Base-by-base conservation (phyloP, 1,284 basidiomycete genomes). In the Puccinia novopanici region DNA sequence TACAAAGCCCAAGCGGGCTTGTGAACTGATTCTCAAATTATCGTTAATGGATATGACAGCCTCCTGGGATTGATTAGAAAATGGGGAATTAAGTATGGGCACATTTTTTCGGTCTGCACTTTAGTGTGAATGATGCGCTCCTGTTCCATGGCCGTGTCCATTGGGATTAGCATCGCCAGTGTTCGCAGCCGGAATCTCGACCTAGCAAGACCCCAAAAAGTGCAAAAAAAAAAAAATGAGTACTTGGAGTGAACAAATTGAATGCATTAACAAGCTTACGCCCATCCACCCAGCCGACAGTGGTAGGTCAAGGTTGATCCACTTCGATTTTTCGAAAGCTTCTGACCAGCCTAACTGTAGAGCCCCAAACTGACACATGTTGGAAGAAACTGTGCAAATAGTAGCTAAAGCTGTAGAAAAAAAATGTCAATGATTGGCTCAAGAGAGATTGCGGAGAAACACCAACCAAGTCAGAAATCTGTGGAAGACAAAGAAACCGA, bases 351-450 rank as follows among this genome's bases (percentile, higher is more conserved):
- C 78, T 24, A 80, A 22, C 50, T 80, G 78, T 10, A 80, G 48
- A 50, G 78, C 70, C 22, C 13, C 78, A 45, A 80, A 80, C 50
- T 80, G 78, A 57, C 78, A 80, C 37, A 80, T 80, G 34, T 80
- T 80, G 17, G 78, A 80, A 42, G 78, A 80, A 45, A 74, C 70
- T 10, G 78, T 80, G 48, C 78, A 80, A 80, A 80, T 80, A n/a
- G 48, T 74, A 27, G 70, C 70, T 12, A 80, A 42, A 22, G 78
- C 78, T 80, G 34, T 54, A 65, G 24, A 40, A 9, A 17, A 42
- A 55, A 19, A 34, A 73, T n/a, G n/a, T n/a, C n/a, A n/a, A n/a
- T n/a, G n/a, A n/a, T n/a, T n/a, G n/a, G 24, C 6, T 8, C 37
- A 3, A 27, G 8, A 70, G 15, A 70, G 10, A 55, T 34, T 37